Conservation (phyloP, 441 rosid genomes). For the Biscutella laevigata region DNA sequence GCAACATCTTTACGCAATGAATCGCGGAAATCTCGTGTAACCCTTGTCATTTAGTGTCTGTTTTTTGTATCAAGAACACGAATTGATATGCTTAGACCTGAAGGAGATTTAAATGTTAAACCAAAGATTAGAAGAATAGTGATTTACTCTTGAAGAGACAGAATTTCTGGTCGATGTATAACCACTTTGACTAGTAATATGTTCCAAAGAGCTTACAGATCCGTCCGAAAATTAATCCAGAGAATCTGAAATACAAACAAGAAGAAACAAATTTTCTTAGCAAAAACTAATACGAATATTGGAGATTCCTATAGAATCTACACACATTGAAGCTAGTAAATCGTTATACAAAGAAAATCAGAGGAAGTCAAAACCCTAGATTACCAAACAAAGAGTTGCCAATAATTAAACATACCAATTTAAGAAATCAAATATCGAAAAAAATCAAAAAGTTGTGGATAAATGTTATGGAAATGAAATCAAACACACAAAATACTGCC, state of each 20-base stretch:
- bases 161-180: background rate
- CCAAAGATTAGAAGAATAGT: conserved; percentile 17
- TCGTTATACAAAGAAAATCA: background rate
- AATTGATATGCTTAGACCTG: conserved; percentile 9
- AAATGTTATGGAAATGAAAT: background rate
- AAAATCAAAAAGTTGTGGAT: background rate
- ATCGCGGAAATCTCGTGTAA: conserved; percentile 55
- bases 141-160: no score
- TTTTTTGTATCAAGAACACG: conserved; percentile 22
- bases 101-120: conserved; percentile 2
- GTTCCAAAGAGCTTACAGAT: conserved; percentile 8
- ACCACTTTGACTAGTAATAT: conserved; percentile 11
- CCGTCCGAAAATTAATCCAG: conserved; percentile 5
- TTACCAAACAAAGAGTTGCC: background rate
- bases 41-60: conserved; percentile 68
- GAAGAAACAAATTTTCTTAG: no score
- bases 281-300: background rate
- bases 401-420: background rate
- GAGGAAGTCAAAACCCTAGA: conserved; percentile 23
- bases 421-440: background rate
- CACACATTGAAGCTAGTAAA: background rate
- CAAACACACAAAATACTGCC: background rate
- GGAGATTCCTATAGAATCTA: background rate
- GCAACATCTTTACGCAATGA: conserved; percentile 57
- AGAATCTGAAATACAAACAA: background rate